phyloP scores from a whole-genome alignment of 768 basidiomycete genomes.

The Termitomyces bulborhizus region DNA sequence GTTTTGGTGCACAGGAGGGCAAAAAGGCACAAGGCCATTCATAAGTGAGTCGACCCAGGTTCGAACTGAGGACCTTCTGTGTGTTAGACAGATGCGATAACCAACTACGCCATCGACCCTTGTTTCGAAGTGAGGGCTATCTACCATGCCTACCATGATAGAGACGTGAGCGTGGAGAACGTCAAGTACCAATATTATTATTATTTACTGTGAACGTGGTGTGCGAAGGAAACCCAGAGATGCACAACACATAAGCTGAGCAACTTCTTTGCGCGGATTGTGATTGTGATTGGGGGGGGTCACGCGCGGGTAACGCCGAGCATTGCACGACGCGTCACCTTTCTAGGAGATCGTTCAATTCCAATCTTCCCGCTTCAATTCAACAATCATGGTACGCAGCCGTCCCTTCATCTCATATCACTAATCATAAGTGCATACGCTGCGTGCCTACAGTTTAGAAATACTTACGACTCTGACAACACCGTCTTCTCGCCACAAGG shows the following conservation, averaged over 20 bases:
- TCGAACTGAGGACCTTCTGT: slow-evolving; percentile 41
- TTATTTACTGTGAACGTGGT: too few species aligned
- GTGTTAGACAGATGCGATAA: slow-evolving; percentile 84
- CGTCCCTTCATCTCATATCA: background rate
- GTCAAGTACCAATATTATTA: too few species aligned
- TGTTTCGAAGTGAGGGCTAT: background rate
- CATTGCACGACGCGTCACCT: slow-evolving; percentile 22
- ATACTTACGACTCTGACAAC: slow-evolving; percentile 98
- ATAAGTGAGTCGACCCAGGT: slow-evolving; percentile 23
- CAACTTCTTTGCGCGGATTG: too few species aligned
- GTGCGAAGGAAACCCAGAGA: too few species aligned
- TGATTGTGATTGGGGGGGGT: background rate
- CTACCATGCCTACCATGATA: too few species aligned
- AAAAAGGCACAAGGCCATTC: too few species aligned
- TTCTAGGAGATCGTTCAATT: background rate
- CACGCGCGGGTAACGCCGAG: slow-evolving; percentile 14
- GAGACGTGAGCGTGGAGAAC: too few species aligned
- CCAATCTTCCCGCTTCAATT: slow-evolving; percentile 1
- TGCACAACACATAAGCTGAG: too few species aligned
- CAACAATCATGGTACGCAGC: slow-evolving; percentile 28
- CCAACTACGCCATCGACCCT: slow-evolving; percentile 70
- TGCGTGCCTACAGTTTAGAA: slow-evolving; percentile 61
- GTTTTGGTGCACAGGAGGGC: too few species aligned
- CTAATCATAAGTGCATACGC: slow-evolving; percentile 20
- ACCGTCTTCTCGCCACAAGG: slow-evolving; percentile 97